Evolutionary conservation across 1,284 basidiomycete genomes (phyloP), one percentile per base, ranked within the genome.

Genomic region (Moesziomyces sp.): DNA sequence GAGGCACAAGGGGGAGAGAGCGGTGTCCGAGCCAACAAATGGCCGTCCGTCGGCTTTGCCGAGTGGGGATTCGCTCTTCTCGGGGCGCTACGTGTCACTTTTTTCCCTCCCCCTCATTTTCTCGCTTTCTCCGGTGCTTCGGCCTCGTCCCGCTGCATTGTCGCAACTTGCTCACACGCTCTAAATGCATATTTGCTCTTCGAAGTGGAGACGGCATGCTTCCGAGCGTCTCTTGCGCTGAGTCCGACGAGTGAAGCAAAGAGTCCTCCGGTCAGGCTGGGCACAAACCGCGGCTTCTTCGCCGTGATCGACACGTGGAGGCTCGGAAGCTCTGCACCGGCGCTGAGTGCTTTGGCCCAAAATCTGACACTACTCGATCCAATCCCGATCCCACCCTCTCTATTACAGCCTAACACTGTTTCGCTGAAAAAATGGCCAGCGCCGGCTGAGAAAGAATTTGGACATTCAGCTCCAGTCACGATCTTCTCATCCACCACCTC

Each of bases 281-380:
- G 1, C 26, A 28, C 6, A 4, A 28, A 28, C 8, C 26, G 26
- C 26, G 26, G 26, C 26, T 51, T 50, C 43, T 51, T 43, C 48
- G 23, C 23, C 45, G 50, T 56, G 53, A 60, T 61, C 64, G 64
- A 67, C 64, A 67, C 64, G 64, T 67, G 58, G 58, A 67, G 35
- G 49, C 6, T 28, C 4, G 6, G 26, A 5, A 28, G 6, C 26
- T 28, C 26, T 7, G 26, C 26, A 28, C 6, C 6, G 26, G 26
- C 24, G 24, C 24, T 7, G 24, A 4, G 24, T 7, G 24, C 24
- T 26, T 26, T 26, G 24, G 6, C 24, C 6, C 6, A 5, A 7
- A 26, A 26, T 8, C 26, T 28, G 26, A 28, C 26, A 28, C 6
- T 8, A 7, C 26, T 7, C 21, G 21, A 21, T 21, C 26, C 26